These are phyloP conservation scores for Begonia masoniana DNA, from an alignment of 306 rosid species.

Conservation along the genomic window DNA sequence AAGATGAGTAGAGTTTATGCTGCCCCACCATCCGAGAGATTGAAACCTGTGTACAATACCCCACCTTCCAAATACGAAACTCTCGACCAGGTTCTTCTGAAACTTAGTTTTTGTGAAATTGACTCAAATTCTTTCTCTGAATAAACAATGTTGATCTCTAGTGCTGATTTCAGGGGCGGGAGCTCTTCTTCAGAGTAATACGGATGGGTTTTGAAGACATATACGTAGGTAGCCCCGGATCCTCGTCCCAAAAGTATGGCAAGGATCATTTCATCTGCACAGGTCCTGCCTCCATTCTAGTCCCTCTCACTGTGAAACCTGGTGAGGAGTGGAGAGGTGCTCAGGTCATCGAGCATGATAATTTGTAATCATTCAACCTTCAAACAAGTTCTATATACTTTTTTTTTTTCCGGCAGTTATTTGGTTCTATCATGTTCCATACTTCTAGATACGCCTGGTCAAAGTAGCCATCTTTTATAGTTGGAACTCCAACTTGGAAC, in stretches of 20 bases:
- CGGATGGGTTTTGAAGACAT: conserved; percentile 94
- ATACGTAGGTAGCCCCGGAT: conserved; percentile 81
- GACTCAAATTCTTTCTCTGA: too few relatives aligned
- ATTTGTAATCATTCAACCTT: conserved; percentile 26
- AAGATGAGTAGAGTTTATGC: conserved; percentile 84
- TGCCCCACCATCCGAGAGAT: conserved; percentile 67
- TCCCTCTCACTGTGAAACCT: conserved; percentile 69
- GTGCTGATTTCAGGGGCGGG: conserved; percentile 54
- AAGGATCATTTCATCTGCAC: conserved; percentile 78
- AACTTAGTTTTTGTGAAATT: not conserved
- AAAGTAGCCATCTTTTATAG: too few relatives aligned
- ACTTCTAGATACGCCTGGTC: too few relatives aligned
- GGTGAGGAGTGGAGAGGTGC: conserved; percentile 93
- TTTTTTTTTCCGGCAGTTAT: not conserved
- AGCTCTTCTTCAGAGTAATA: conserved; percentile 74
- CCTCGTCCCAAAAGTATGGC: conserved; percentile 62
- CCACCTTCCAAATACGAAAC: conserved; percentile 85
- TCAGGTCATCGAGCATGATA: conserved; percentile 88
- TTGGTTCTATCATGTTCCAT: not conserved
- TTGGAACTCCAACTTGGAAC: too few relatives aligned
- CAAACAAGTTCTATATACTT: not conserved
- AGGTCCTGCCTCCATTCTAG: conserved; percentile 87
- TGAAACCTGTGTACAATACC: conserved; percentile 53
- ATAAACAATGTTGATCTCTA: too few relatives aligned
- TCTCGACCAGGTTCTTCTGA: conserved; percentile 62